Base-by-base conservation (phyloP, 805 yeast species). In the Pichia manshurica region DNA sequence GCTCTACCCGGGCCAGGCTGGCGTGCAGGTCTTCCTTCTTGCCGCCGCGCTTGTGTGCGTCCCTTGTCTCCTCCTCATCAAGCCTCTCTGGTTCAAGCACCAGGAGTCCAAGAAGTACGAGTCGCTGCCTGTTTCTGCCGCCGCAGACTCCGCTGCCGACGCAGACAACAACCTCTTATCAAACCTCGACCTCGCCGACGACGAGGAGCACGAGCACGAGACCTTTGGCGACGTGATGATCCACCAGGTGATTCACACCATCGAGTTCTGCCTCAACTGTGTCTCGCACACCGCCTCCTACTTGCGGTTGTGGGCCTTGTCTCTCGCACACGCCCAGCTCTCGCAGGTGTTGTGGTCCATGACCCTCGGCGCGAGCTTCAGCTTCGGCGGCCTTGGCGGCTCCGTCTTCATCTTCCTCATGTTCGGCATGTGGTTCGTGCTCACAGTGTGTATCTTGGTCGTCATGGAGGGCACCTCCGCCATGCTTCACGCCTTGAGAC, bases 401-500 rank as follows among this genome's bases (percentile, higher is more conserved):
- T 76, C 79, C 6, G 48, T 78, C 35, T 74, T 75, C 75, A 75
- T 81, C 2, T 79, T 82, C 17, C 62, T 77, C 23, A 64, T 84
- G 46, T 84, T 83, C 67, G 85, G 80, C 28, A 75, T 83, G 79
- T 84, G 90, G 90, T 83, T 84, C 63, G 74, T 76, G 6, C 69
- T 84, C 55, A 82, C 89, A 0, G 82, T 81, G 34, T 74, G 79
- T 55, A 80, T 84, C 37, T 68, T 84, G 60, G 89, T 84, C 42
- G 70, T 81, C 42, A 84, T 84, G 90, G 90, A 84, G 66, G 90
- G 90, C 48, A 84, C 89, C 0, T 81, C 87, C n/a, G 89, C 89
- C 19, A 84, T 84, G 90, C 70, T 84, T 58, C 90, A 84, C 62
- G 77, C 86, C 15, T 72, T 84, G 58, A 76, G 90, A 67, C 70